A percentile compares a stretch with the other conserved stretches of the same genome.
These are phyloP conservation scores for Hemisphaericaspora nanyangensis DNA, from an alignment of 805 yeast species.

Conservation along the genomic window DNA sequence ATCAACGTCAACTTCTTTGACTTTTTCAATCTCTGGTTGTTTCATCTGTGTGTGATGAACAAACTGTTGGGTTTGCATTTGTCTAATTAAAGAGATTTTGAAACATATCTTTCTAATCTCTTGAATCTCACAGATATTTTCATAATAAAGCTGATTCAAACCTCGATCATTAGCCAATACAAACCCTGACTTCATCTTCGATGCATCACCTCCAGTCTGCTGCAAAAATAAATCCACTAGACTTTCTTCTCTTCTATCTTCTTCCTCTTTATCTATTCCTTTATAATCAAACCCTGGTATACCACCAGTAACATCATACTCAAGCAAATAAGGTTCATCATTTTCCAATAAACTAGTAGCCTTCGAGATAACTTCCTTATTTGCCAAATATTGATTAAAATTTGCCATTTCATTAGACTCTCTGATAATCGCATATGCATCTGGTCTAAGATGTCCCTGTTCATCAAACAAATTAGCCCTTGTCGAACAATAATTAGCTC, in stretches of 20 bases:
- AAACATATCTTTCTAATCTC: slow-evolving; percentile 84
- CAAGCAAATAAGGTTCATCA: slow-evolving; percentile 66
- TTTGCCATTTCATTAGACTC: slow-evolving; percentile 66
- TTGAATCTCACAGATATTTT: slow-evolving; percentile 77
- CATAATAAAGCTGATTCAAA: slow-evolving; percentile 53
- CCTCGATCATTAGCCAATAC: slow-evolving; percentile 47
- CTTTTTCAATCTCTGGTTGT: slow-evolving; percentile 59
- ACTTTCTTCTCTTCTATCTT: slow-evolving; percentile 32
- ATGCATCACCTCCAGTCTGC: slow-evolving; percentile 21
- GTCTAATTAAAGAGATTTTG: slow-evolving; percentile 81
- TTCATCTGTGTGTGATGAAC: slow-evolving; percentile 70
- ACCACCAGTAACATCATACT: slow-evolving; percentile 81
- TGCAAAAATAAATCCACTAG: slow-evolving; percentile 32
- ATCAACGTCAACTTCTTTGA: slow-evolving; percentile 67
- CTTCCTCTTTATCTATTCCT: slow-evolving; percentile 47
- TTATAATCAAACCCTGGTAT: slow-evolving; percentile 60
- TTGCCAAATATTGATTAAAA: slow-evolving; percentile 43
- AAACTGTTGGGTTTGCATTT: slow-evolving; percentile 82
- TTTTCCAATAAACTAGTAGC: slow-evolving; percentile 46
- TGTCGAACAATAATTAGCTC: slow-evolving; percentile 70
- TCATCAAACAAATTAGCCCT: slow-evolving; percentile 64
- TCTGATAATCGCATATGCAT: slow-evolving; percentile 68
- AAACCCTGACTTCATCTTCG: slow-evolving; percentile 23
- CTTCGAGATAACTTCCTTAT: slow-evolving; percentile 38
- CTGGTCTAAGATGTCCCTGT: slow-evolving; percentile 52